A percentile compares a stretch with the other conserved stretches of the same genome.
These are phyloP conservation scores for Madurella mycetomatis DNA, from an alignment of 2,329 filamentous ascomycete species.

Conservation along the genomic window DNA sequence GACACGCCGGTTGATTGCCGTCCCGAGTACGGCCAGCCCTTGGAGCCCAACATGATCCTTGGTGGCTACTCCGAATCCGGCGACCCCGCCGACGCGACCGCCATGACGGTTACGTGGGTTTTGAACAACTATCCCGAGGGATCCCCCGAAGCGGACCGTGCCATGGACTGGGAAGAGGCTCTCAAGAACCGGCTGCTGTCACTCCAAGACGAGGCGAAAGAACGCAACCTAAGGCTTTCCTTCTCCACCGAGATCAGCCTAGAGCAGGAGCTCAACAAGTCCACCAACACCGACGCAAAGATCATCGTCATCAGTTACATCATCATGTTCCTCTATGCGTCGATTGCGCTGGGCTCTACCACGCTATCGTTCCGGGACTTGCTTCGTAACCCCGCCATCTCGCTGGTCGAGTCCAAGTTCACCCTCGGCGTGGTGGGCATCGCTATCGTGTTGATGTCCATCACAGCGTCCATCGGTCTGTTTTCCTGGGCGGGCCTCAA, in stretches of 20 bases:
- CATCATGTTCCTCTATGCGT: slow-evolving; percentile 98
- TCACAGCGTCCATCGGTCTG: slow-evolving; percentile 87
- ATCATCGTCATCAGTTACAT: slow-evolving; percentile 96
- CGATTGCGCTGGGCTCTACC: slow-evolving; percentile 83
- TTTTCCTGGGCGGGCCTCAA: slow-evolving; percentile 91
- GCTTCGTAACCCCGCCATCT: slow-evolving; percentile 74
- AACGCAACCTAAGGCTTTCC: slow-evolving; percentile 77
- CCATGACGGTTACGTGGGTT: slow-evolving; percentile 91
- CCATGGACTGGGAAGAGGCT: slow-evolving; percentile 85
- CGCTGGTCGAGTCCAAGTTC: slow-evolving; percentile 94
- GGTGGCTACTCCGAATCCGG: slow-evolving; percentile 68
- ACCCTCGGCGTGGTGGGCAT: slow-evolving; percentile 93
- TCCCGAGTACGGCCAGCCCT: slow-evolving; percentile 81
- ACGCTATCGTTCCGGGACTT: slow-evolving; percentile 73
- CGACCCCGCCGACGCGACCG: slow-evolving; percentile 67
- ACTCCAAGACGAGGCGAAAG: slow-evolving; percentile 73
- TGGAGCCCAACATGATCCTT: slow-evolving; percentile 79
- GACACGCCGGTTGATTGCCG: slow-evolving; percentile 78
- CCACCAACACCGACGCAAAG: slow-evolving; percentile 95
- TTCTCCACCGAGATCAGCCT: slow-evolving; percentile 95
- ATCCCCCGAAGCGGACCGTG: slow-evolving; percentile 62
- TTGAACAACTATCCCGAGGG: slow-evolving; percentile 80
- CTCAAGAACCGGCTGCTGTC: slow-evolving; percentile 69
- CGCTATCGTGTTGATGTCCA: slow-evolving; percentile 94
- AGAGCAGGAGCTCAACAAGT: slow-evolving; percentile 94